Evolutionary conservation across 1,284 basidiomycete genomes (phyloP), one percentile per base, ranked within the genome.

Genomic region (Rhodotorula sp.): DNA sequence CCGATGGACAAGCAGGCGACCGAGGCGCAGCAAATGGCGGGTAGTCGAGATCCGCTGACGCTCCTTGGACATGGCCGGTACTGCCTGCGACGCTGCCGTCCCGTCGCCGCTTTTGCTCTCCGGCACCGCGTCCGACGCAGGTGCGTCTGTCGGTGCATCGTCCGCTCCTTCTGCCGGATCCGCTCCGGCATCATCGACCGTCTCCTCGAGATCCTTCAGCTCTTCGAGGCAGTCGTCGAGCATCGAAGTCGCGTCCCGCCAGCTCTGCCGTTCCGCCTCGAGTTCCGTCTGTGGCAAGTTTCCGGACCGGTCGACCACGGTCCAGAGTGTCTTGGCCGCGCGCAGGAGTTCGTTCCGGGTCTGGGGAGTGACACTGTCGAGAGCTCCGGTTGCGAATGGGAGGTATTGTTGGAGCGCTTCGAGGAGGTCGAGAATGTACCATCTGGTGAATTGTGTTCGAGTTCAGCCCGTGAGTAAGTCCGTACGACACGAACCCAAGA

Each of bases 151-250:
- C 18, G 55, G 51, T 8, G 54, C 56, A 24, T 42, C 51, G 15
- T 62, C 46, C 6, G 15, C 51, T 51, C 26, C 46, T 6, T 51
- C 55, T 15, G 45, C 57, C 24, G 33, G 30, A 0, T 51, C 33
- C 4, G 42, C 49, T 29, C 56, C 60, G 33, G 60, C 66, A 45
- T 58, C 53, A 37, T 46, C 49, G 33, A 54, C 58, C 0, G 44
- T 62, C 24, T 68, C 61, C 6, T 60, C 61, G 3, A 63, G 45
- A n/a, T 57, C 60, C 26, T 37, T 53, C 17, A 66, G 14, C 42
- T 68, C 64, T 54, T 58, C 61, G 53, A 64, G 57, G 46, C 56
- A 54, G 44, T 75, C 74, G 29, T 71, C 65, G 45, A 75, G 18
- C 33, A 75, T 29, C 24, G 37, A 57, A n/a, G 65, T 18, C 12